Evolutionary conservation across 2,329 filamentous ascomycete genomes (phyloP).

Genomic region (Lachnellula occidentalis): DNA sequence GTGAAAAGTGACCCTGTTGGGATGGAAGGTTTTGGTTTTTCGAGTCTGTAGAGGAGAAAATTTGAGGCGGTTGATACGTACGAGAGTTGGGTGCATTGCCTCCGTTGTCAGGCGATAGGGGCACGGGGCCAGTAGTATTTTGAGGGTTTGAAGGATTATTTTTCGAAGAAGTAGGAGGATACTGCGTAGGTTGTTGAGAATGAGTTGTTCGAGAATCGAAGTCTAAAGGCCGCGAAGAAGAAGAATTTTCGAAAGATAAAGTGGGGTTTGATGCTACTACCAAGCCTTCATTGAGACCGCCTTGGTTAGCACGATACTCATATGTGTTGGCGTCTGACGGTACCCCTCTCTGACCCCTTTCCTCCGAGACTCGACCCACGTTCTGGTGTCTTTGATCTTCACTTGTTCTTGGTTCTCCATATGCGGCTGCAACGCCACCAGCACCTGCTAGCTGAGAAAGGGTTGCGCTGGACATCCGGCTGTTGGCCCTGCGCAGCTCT

Average conservation of each 20-base stretch:
- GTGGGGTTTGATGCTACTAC: constrained; percentile 27
- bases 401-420: constrained; percentile 17
- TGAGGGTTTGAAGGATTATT: constrained; percentile 3
- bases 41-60: constrained; percentile 8
- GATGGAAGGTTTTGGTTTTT: constrained; percentile 3
- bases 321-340: constrained; percentile 31
- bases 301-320: constrained; percentile 31
- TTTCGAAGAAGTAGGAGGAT: constrained; percentile 8
- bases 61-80: constrained; percentile 18
- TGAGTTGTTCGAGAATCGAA: constrained; percentile 11
- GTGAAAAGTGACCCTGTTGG: constrained; percentile 15
- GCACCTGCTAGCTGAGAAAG: constrained; percentile 74
- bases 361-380: constrained; percentile 24
- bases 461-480: constrained; percentile 76
- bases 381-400: constrained; percentile 21
- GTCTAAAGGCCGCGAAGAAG: constrained; percentile 14
- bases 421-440: constrained; percentile 40
- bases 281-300: constrained; percentile 31
- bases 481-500: constrained; percentile 75
- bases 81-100: constrained; percentile 5
- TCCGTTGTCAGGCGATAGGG: constrained; percentile 1
- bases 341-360: constrained; percentile 37
- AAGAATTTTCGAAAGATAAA: constrained; percentile 26
- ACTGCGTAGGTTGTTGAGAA: constrained; percentile 17
- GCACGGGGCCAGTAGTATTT: constrained; percentile 2